Base-by-base conservation (phyloP, 192 early-diverging fungal genomes). In the Coemansia sp. region DNA sequence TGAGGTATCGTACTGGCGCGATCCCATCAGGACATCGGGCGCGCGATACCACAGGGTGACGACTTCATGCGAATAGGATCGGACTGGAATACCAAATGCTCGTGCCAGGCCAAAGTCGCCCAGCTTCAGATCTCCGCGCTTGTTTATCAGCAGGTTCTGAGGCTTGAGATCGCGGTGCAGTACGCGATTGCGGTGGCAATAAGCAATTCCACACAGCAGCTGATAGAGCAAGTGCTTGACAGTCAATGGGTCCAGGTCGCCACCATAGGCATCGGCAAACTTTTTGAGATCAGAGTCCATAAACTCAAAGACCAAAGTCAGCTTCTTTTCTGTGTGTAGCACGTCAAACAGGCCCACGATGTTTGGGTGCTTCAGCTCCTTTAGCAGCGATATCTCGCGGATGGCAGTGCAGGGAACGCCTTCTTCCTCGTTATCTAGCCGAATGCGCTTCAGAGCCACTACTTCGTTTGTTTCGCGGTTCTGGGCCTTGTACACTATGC, bases 401-500 rank as follows among this genome's bases (percentile, higher is more conserved):
- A 93, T 93, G 23, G 92, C 91, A 37, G 90, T 91, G 82, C 87
- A 84, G 11, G 81, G 85, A 23, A 94, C 91, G 61, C 91, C 92
- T 77, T 95, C 92, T 76, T 94, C 92, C 68, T 94, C 92, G 69
- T 95, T 95, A 72, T 95, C 93, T 49, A 94, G 84, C 23, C 92
- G 89, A 72, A 95, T 94, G 39, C 96, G 89, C 82, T 99, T 99
- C 63, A 99, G 84, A 23, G 98, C 98, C 8, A 99, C 96, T n/a
- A 98, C 92, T 67, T 96, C 96, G 72, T 91, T 91, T 19, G 91
- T 95, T 46, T 96, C 94, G 67, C 91, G 84, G 85, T 96, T 95
- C 77, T 98, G 96, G 3, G 97, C 98, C 84, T 98, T 98, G 90
- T 99, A 99, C 4, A 99, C 98, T 61, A 98, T 95, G 38, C 96